phyloP scores from a whole-genome alignment of 2,329 filamentous ascomycete genomes.

The Byssothecium circinans region DNA sequence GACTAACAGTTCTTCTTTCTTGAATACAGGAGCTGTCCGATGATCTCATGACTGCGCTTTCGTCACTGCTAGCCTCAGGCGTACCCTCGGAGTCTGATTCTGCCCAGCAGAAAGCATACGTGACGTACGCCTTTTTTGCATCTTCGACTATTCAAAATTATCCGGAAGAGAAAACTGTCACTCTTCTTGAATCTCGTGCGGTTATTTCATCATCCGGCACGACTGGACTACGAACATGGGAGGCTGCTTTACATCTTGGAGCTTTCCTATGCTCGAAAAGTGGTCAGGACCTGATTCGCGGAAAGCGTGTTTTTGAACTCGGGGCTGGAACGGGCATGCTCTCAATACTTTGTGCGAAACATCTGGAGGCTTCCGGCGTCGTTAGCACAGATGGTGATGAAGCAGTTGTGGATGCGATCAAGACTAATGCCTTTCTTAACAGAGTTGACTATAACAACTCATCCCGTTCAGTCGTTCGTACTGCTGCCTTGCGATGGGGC shows the following conservation, averaged over 20 bases:
- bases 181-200: conserved; percentile 68
- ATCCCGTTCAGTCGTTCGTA: conserved; percentile 40
- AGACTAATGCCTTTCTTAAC: conserved; percentile 70
- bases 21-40: conserved; percentile 75
- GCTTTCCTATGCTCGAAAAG: conserved; percentile 59
- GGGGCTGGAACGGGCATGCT: conserved; percentile 77
- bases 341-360: conserved; percentile 71
- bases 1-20: conserved; percentile 25
- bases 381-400: conserved; percentile 75
- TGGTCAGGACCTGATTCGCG: conserved; percentile 53
- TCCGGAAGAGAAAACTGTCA: conserved; percentile 50
- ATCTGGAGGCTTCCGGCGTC: conserved; percentile 61
- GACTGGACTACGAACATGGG: conserved; percentile 79
- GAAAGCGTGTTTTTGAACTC: conserved; percentile 68
- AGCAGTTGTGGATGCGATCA: conserved; percentile 68
- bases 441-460: conserved; percentile 55
- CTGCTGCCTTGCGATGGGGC: conserved; percentile 67
- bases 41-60: conserved; percentile 71
- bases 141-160: conserved; percentile 16
- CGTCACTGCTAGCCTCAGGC: conserved; percentile 64
- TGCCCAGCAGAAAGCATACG: conserved; percentile 72
- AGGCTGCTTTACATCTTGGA: conserved; percentile 73
- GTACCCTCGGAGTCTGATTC: conserved; percentile 65
- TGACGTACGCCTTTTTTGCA: conserved; percentile 64
- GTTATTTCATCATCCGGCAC: conserved; percentile 72